Conservation (phyloP, 495 filamentous ascomycete genomes). For the Penicillium bovifimosum region DNA sequence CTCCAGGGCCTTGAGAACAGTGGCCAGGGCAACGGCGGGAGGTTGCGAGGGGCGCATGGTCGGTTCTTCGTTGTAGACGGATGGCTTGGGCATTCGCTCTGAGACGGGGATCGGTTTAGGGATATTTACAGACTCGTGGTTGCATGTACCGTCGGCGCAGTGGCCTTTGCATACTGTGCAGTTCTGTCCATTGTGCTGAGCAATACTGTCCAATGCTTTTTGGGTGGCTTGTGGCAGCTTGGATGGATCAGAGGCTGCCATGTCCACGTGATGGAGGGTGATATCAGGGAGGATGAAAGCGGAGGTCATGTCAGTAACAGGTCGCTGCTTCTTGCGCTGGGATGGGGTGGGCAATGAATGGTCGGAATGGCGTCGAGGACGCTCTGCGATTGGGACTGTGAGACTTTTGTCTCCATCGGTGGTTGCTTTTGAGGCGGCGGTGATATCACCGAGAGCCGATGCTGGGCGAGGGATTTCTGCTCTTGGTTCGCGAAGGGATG, state of each 20-base stretch:
- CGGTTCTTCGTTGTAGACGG: slow-evolving; percentile 57
- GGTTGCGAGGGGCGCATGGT: slow-evolving; percentile 72
- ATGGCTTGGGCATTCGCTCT: slow-evolving; percentile 51
- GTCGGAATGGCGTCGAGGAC: slow-evolving; percentile 44
- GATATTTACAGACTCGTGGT: slow-evolving; percentile 51
- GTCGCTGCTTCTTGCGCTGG: slow-evolving; percentile 29
- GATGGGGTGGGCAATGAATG: slow-evolving; percentile 27
- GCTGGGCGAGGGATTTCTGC: slow-evolving; percentile 28
- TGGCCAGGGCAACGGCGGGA: slow-evolving; percentile 70
- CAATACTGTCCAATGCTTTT: slow-evolving; percentile 53
- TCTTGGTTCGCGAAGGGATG: slow-evolving; percentile 41
- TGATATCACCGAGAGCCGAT: slow-evolving; percentile 36
- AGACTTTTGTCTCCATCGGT: slow-evolving; percentile 29
- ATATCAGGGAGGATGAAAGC: slow-evolving; percentile 52
- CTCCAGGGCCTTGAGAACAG: slow-evolving; percentile 69
- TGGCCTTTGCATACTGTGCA: slow-evolving; percentile 67
- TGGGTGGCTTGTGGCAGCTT: slow-evolving; percentile 47
- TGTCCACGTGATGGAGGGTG: slow-evolving; percentile 43
- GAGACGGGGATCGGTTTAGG: slow-evolving; percentile 68
- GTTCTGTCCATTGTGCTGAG: slow-evolving; percentile 61
- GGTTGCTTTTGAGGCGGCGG: slow-evolving; percentile 23
- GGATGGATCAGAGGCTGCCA: slow-evolving; percentile 28
- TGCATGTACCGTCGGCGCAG: slow-evolving; percentile 33
- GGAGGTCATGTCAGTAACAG: slow-evolving; percentile 8
- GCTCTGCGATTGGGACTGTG: slow-evolving; percentile 28